Evolutionary conservation across 208 protist genomes (phyloP).

Genomic region (Acanthamoeba triangularis): DNA sequence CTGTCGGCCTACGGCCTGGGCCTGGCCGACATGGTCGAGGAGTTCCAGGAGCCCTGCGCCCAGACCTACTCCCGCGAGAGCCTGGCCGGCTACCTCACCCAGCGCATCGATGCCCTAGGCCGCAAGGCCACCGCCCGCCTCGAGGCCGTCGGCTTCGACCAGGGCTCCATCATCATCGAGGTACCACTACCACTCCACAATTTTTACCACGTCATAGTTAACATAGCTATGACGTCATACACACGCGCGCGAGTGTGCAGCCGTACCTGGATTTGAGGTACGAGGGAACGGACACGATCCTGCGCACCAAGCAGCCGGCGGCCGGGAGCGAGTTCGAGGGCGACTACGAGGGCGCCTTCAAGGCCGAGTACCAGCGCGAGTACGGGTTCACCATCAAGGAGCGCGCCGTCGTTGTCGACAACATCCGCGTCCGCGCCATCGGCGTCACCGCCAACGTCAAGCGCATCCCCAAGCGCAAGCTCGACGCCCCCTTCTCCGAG

Average conservation of each 20-base stretch:
- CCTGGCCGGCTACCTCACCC: slow-evolving; percentile 68
- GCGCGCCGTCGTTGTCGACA: slow-evolving; percentile 95
- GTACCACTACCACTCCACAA: neutral
- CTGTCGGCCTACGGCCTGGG: slow-evolving; percentile 96
- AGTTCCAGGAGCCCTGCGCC: slow-evolving; percentile 92
- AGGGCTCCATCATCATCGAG: slow-evolving; percentile 71
- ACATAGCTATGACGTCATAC: no score
- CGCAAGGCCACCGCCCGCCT: slow-evolving; percentile 38
- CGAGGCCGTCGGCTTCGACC: slow-evolving; percentile 75
- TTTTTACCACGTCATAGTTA: neutral
- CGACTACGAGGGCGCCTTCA: slow-evolving; percentile 90
- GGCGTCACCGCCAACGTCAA: slow-evolving; percentile 72
- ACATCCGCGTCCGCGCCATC: slow-evolving; percentile 94
- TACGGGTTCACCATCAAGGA: slow-evolving; percentile 95
- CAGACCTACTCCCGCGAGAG: slow-evolving; percentile 83
- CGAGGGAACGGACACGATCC: slow-evolving; percentile 95
- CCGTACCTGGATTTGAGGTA: slow-evolving; percentile 95
- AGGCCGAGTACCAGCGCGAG: slow-evolving; percentile 93
- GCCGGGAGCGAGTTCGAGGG: slow-evolving; percentile 37
- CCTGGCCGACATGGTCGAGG: slow-evolving; percentile 95
- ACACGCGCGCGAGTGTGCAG: no score
- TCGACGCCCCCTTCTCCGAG: slow-evolving; percentile 44
- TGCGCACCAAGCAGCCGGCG: slow-evolving; percentile 91
- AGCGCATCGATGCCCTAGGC: slow-evolving; percentile 73
- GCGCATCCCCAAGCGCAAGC: slow-evolving; percentile 23